A percentile compares a stretch with the other conserved stretches of the same genome.
These are phyloP conservation scores for Brassica cretica DNA, from an alignment of 345 rosid genomes.

Conservation along the genomic window DNA sequence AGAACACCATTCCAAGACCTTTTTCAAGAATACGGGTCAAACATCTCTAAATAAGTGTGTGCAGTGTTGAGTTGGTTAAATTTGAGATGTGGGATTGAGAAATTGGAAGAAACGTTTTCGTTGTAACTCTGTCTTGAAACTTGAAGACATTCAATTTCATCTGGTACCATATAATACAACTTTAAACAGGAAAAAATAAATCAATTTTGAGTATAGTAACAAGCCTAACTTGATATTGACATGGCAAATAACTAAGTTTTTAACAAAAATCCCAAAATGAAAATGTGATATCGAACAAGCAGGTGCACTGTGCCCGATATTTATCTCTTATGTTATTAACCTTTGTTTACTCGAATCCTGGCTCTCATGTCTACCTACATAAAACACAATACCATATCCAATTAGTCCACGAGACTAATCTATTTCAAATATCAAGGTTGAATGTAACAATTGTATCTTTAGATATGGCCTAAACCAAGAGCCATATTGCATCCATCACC, in stretches of 20 bases:
- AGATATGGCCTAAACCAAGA: slow-evolving; percentile 66
- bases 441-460: not conserved
- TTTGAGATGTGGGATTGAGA: slow-evolving; percentile 11
- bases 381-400: not conserved
- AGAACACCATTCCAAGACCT: too few species aligned
- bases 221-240: slow-evolving; percentile 37
- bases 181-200: slow-evolving; percentile 1
- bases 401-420: slow-evolving; percentile 4
- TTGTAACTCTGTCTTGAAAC: not conserved
- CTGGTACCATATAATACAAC: slow-evolving; percentile 11
- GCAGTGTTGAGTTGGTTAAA: slow-evolving; percentile 18
- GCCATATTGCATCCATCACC: slow-evolving; percentile 97
- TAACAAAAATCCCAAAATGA: not conserved
- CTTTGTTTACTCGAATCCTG: slow-evolving; percentile 93
- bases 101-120: not conserved
- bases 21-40: too few species aligned
- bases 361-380: slow-evolving; percentile 94
- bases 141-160: not conserved
- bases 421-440: not conserved
- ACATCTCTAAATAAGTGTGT: too few species aligned
- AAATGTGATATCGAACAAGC: not conserved
- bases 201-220: slow-evolving; percentile 29
- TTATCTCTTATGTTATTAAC: slow-evolving; percentile 48
- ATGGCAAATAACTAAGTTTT: slow-evolving; percentile 6
- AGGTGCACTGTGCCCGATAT: not conserved